Conservation (phyloP, 1,284 basidiomycete species). For the Lignosus rhinocerotis region DNA sequence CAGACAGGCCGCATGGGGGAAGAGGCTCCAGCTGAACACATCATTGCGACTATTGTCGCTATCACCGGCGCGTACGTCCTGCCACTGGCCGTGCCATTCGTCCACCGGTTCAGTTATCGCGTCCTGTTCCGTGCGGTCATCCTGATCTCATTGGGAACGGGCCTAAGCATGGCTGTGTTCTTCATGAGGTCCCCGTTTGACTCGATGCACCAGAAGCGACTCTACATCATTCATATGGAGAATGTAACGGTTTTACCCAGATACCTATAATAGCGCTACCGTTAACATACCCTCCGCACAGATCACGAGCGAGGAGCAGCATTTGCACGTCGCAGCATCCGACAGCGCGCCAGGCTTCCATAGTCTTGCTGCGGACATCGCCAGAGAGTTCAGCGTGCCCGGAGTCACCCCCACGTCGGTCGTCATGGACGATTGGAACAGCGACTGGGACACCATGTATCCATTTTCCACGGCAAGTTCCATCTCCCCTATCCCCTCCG, state of each 20-base stretch:
- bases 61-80: constrained; percentile 61
- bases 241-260: constrained; percentile 57
- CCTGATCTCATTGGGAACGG: constrained; percentile 47
- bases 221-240: constrained; percentile 86
- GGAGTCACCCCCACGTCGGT: constrained; percentile 46
- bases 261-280: not conserved
- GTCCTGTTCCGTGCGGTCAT: constrained; percentile 51
- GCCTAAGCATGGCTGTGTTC: constrained; percentile 62
- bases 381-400: constrained; percentile 54
- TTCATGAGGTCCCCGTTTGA: constrained; percentile 74
- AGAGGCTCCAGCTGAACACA: constrained; percentile 83
- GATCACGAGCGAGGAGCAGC: constrained; percentile 74
- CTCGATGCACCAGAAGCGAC: constrained; percentile 81
- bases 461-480: constrained; percentile 74
- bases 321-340: constrained; percentile 82
- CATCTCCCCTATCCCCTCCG: not conserved
- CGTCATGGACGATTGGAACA: constrained; percentile 66
- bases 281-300: constrained; percentile 29
- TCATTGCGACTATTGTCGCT: constrained; percentile 80
- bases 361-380: constrained; percentile 62
- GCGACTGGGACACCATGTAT: constrained; percentile 87
- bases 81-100: constrained; percentile 73
- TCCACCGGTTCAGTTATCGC: constrained; percentile 67
- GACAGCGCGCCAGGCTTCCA: constrained; percentile 83
- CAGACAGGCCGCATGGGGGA: constrained; percentile 77